Percentiles rank a stretch among this genome's conserved stretches.
Conservation (phyloP, 331 rosid genomes). For the Telfairia occidentalis region DNA sequence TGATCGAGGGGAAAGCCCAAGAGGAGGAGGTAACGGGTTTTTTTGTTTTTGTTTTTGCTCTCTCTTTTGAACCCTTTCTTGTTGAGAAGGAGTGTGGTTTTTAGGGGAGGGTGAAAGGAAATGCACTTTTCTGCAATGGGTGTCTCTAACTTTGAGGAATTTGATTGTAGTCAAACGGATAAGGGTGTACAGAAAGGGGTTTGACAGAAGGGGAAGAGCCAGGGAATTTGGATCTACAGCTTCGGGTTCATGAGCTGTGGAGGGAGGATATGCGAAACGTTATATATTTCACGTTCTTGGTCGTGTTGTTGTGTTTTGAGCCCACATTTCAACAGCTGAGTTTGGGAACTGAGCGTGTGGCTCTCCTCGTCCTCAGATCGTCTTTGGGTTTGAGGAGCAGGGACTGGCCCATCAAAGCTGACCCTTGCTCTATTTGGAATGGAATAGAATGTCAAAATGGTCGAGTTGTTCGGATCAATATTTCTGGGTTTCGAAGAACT, state of each 20-base stretch:
- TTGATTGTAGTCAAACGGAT: slow-evolving; percentile 19
- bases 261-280: slow-evolving; percentile 44
- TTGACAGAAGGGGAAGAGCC: slow-evolving; percentile 17
- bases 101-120: background rate
- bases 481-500: slow-evolving; percentile 77
- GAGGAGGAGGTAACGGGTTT: background rate
- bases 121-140: slow-evolving; percentile 22
- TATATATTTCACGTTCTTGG: slow-evolving; percentile 30
- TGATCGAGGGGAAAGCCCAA: background rate
- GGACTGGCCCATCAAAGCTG: slow-evolving; percentile 79
- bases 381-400: slow-evolving; percentile 72
- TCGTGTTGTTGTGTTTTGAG: slow-evolving; percentile 24
- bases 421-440: slow-evolving; percentile 64
- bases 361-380: slow-evolving; percentile 57
- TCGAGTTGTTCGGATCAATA: slow-evolving; percentile 56
- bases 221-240: slow-evolving; percentile 38
- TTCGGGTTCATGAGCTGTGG: slow-evolving; percentile 33
- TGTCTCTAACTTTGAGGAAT: slow-evolving; percentile 22
- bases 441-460: slow-evolving; percentile 61
- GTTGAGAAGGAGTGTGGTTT: background rate
- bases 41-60: background rate
- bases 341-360: slow-evolving; percentile 35
- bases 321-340: slow-evolving; percentile 57
- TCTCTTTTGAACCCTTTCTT: background rate
- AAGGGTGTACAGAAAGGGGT: background rate